Evolutionary conservation across 306 rosid species (phyloP), one percentile per base, ranked within the genome.

Genomic region (Begonia fuchsioides): DNA sequence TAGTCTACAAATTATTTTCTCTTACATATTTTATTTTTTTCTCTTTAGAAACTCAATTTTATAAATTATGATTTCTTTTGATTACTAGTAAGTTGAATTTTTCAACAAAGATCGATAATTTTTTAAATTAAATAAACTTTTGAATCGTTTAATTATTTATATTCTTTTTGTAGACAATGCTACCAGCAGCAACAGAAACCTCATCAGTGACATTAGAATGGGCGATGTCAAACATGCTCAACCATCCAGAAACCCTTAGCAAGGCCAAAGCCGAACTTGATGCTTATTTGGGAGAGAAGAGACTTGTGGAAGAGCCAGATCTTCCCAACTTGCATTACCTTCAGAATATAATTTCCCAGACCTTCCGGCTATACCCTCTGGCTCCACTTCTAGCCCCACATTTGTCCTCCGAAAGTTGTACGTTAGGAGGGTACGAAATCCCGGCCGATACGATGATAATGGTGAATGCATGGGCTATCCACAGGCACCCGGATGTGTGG

Each of bases 191-290:
- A 1, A 55, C 72, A 1, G 81, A 78, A 2, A 65, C 78, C 1
- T 10, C 76, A 13, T 49, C 81, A 13, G 59, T 55, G 8, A 51
- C 78, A 1, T 12, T 74, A 60, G 81, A 74, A 57, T 74, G 81
- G 76, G 77, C 75, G 13, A 6, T 73, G 39, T 54, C 85, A 1
- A 65, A 68, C 39, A 67, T 78, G 12, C 68, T 74, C 0, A 74
- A 74, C 50, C 53, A 74, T 49, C 86, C 81, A 5, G 47, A 64
- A 43, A 64, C 9, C 35, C 39, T 78, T 68, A 19, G 53, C 6
- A 71, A 65, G 47, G 54, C 47, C 0, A 32, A 5, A 10, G n/a
- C 3, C 1, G 81, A 74, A 39, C 50, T 79, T 19, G 62, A 68
- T 20, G 12, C 17, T 1, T 2, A 11, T 0, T 55, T 77, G 0